These are phyloP conservation scores for Nemania diffusa DNA, from an alignment of 2,329 filamentous ascomycete species.

Conservation along the genomic window DNA sequence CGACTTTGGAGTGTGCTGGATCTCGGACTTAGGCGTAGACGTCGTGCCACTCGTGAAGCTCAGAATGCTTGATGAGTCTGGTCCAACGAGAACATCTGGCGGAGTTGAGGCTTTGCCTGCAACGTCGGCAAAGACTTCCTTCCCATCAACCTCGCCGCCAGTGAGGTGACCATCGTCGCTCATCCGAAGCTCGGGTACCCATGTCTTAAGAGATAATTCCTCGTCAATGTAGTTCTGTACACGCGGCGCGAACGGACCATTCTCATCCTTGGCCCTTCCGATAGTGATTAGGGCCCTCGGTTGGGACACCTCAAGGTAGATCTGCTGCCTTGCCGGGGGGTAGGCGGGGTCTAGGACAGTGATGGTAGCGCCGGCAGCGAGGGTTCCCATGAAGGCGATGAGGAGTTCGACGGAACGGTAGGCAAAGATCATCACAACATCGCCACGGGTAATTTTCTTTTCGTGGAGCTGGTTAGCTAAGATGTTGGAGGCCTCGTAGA, in stretches of 20 bases:
- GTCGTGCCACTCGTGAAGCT: slow-evolving; percentile 46
- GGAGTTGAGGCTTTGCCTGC: slow-evolving; percentile 63
- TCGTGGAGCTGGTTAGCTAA: slow-evolving; percentile 82
- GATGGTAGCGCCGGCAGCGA: slow-evolving; percentile 69
- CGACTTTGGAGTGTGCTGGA: slow-evolving; percentile 1
- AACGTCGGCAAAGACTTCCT: slow-evolving; percentile 70
- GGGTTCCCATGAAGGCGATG: slow-evolving; percentile 79
- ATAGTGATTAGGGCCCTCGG: slow-evolving; percentile 80
- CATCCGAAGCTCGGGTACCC: slow-evolving; percentile 79
- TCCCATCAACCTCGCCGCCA: slow-evolving; percentile 74
- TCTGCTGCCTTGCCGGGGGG: slow-evolving; percentile 81
- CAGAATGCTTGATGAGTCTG: slow-evolving; percentile 67
- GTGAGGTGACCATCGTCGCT: slow-evolving; percentile 74
- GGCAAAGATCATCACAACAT: slow-evolving; percentile 94
- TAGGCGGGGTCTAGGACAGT: slow-evolving; percentile 83
- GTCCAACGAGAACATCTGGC: slow-evolving; percentile 82
- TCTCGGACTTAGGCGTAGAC: slow-evolving; percentile 68
- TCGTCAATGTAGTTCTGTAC: slow-evolving; percentile 75
- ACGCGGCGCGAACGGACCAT: slow-evolving; percentile 62
- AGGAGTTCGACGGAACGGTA: slow-evolving; percentile 79
- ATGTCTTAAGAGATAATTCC: slow-evolving; percentile 76
- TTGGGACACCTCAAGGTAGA: slow-evolving; percentile 83
- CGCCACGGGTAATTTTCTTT: slow-evolving; percentile 77
- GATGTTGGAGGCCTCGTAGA: slow-evolving; percentile 84
- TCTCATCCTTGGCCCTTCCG: slow-evolving; percentile 75